Base-by-base conservation (phyloP, 1,284 basidiomycete species). In the Vanrija pseudolonga region DNA sequence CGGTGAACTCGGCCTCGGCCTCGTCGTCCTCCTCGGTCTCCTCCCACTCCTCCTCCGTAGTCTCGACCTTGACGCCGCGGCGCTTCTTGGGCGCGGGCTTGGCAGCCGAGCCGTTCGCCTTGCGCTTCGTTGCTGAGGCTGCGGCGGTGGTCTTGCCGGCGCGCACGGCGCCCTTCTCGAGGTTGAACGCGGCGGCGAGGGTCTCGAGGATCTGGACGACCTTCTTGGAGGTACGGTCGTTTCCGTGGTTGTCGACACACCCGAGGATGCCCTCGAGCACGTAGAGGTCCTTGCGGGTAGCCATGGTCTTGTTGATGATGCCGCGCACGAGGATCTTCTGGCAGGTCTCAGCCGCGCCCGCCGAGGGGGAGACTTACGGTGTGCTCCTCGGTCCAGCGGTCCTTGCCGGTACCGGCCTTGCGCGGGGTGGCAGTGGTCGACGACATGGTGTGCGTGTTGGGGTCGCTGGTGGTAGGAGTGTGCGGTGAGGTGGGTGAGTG, bases 191-290 rank as follows among this genome's bases (percentile, higher is more conserved):
- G n/a, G 22, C n/a, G 6, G 43, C 50, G 37, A 51, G 39, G n/a
- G 28, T 36, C 23, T 44, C 11, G 11, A 51, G 32, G 9, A 51
- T 8, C 19, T 42, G 43, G 15, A 18, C 39, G 17, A 51, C 22
- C 11, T 38, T 18, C 17, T 37, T 15, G 6, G n/a, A 15, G 14
- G 46, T 47, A 7, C 51, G 39, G 40, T 48, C 41, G 45, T 53
- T 53, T 1, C 51, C 51, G 40, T 53, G 39, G 8, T 41, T 40
- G 46, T 53, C 51, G 19, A 53, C 51, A 6, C 26, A 26, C 26
- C 51, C 51, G 19, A 43, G 7, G 17, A 53, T 53, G 15, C 51
- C 51, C 15, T 32, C 28, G 12, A 44, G 45, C 6, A 24, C 8
- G 46, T 53, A 53, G 3, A 53, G 32, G 19, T 14, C 23, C n/a